These are phyloP conservation scores for Colletotrichum sp. DNA, from an alignment of 2,329 filamentous ascomycete genomes.

Conservation along the genomic window DNA sequence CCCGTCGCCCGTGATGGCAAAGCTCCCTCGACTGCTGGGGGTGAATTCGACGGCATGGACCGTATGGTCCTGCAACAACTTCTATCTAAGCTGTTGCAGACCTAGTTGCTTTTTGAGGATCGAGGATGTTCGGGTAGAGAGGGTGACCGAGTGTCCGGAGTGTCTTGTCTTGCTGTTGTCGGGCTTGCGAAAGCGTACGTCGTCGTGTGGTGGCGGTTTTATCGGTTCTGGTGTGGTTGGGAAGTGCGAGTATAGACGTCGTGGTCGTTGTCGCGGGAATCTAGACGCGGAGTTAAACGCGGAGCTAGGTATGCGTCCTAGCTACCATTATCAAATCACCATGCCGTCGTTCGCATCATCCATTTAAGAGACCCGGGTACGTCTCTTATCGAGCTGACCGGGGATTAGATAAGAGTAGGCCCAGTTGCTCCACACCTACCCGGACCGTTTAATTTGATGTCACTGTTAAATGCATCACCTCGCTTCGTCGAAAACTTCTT, in stretches of 20 bases:
- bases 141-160: not conserved
- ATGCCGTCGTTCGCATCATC: constrained; percentile 18
- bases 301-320: constrained; percentile 10
- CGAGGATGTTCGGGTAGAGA: not conserved
- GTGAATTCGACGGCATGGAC: constrained; percentile 24
- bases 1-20: constrained; percentile 22
- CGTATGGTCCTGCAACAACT: constrained; percentile 23
- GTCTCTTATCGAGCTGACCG: constrained; percentile 3
- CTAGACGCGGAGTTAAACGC: constrained; percentile 18
- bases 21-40: constrained; percentile 22
- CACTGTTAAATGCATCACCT: not conserved
- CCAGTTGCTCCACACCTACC: not conserved
- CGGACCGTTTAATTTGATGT: not conserved
- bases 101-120: not conserved
- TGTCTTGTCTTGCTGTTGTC: not conserved
- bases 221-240: not conserved
- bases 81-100: constrained; percentile 22
- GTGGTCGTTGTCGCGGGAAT: not conserved
- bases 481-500: not conserved
- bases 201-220: not conserved
- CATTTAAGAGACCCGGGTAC: not conserved
- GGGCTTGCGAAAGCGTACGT: not conserved
- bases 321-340: constrained; percentile 12
- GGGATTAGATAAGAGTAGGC: constrained; percentile 6
- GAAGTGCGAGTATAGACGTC: not conserved